These are phyloP conservation scores for Tetracladium maxilliforme DNA, from an alignment of 2,329 filamentous ascomycete species.

Conservation along the genomic window DNA sequence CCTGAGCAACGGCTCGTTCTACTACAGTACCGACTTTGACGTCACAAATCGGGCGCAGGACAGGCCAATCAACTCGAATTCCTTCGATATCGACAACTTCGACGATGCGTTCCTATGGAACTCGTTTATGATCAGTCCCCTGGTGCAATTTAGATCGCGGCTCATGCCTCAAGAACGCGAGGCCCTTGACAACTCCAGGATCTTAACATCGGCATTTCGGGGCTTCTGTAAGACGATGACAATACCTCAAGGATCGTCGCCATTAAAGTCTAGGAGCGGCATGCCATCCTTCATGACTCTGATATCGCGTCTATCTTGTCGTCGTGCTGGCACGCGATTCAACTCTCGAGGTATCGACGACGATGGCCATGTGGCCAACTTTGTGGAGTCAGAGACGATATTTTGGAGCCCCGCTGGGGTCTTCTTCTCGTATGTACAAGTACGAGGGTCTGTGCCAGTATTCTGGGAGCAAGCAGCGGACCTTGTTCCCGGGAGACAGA, in stretches of 20 bases:
- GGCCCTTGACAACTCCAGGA: slow-evolving; percentile 71
- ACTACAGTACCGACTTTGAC: slow-evolving; percentile 98
- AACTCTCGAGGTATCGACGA: slow-evolving; percentile 97
- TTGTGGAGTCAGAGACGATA: slow-evolving; percentile 93
- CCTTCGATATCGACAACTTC: slow-evolving; percentile 83
- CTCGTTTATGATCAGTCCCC: slow-evolving; percentile 90
- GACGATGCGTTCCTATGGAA: slow-evolving; percentile 95
- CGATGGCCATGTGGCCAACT: slow-evolving; percentile 94
- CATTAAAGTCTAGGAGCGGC: slow-evolving; percentile 52
- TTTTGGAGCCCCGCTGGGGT: slow-evolving; percentile 70
- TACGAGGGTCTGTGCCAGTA: slow-evolving; percentile 82
- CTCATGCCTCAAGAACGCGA: slow-evolving; percentile 61
- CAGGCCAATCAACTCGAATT: slow-evolving; percentile 33
- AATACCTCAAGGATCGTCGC: slow-evolving; percentile 63
- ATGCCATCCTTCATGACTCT: slow-evolving; percentile 75
- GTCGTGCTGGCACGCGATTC: slow-evolving; percentile 85
- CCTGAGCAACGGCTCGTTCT: slow-evolving; percentile 85
- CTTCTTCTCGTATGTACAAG: slow-evolving; percentile 86
- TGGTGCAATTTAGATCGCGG: slow-evolving; percentile 77
- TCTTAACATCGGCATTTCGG: slow-evolving; percentile 85
- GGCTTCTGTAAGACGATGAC: slow-evolving; percentile 83
- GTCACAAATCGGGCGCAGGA: slow-evolving; percentile 87
- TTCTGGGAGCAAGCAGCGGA: slow-evolving; percentile 95
- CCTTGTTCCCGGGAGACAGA: slow-evolving; percentile 81
- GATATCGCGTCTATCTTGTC: slow-evolving; percentile 82